These are phyloP conservation scores for Saccharomycopsis crataegensis DNA, from an alignment of 1,139 yeast genomes.

Conservation along the genomic window DNA sequence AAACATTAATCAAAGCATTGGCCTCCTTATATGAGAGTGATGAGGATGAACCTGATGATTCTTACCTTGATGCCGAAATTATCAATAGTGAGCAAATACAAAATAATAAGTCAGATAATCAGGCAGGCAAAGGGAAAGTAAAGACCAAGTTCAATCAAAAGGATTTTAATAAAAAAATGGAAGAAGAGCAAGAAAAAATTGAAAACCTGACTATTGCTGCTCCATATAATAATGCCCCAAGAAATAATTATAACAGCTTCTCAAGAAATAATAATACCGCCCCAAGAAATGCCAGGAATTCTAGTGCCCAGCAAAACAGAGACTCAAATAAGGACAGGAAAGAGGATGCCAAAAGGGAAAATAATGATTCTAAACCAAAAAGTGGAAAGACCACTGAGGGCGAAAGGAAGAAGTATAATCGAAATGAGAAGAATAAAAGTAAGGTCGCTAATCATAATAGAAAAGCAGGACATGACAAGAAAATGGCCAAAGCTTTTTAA, in stretches of 20 bases:
- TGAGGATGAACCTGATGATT: constrained; percentile 78
- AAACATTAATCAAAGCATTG: constrained; percentile 57
- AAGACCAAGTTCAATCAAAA: background rate
- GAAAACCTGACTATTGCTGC: constrained; percentile 23
- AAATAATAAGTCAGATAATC: background rate
- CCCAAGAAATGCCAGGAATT: background rate
- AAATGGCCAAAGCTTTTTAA: constrained; percentile 27
- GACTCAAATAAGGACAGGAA: constrained; percentile 13
- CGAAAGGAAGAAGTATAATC: constrained; percentile 6
- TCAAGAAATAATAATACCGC: background rate
- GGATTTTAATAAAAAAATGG: background rate
- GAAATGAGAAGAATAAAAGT: constrained; percentile 51
- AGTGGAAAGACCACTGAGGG: background rate
- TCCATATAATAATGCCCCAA: constrained; percentile 11
- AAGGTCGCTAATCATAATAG: constrained; percentile 57
- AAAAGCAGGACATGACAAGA: constrained; percentile 53
- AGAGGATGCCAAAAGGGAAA: constrained; percentile 12
- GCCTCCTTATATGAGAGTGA: constrained; percentile 61
- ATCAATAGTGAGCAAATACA: constrained; percentile 21
- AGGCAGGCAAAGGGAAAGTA: background rate
- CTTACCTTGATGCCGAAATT: constrained; percentile 67
- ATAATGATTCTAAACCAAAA: background rate
- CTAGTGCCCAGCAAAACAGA: background rate
- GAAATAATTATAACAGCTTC: background rate
- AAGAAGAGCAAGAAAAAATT: constrained; percentile 2